Evolutionary conservation across 2,329 filamentous ascomycete genomes (phyloP), one percentile per base, ranked within the genome.

Genomic region (Xylogone sp.): DNA sequence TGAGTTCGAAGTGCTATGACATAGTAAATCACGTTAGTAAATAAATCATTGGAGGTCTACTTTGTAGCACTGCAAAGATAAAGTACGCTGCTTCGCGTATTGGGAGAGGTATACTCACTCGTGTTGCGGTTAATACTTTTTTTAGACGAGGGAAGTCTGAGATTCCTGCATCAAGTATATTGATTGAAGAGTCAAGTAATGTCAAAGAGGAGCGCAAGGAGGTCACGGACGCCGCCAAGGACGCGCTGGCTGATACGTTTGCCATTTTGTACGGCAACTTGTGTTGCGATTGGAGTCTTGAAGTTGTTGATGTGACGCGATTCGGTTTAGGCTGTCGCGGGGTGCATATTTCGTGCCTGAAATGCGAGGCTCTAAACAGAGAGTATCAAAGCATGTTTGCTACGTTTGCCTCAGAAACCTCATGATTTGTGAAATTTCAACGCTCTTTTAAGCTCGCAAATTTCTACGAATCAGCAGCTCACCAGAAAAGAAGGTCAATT

Each of bases 1-100:
- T 82, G 44, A 89, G 78, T 69, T 89, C 86, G 64, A 88, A 89
- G 68, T 89, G 86, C 83, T 88, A 45, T 21, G 19, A 4, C 21
- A 18, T 6, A 1, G 5, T 21, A n/a, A 10, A 19, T n/a, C 10
- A 34, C 20, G 12, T 46, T 43, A 27, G 43, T 39, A n/a, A 45
- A 6, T 29, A 31, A 19, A 24, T 24, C 34, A 22, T 9, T 43
- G 18, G 31, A 10, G n/a, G n/a, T n/a, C 51, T 34, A 2, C 5
- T 5, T 53, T 19, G 52, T 46, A 21, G 24, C 2, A 21, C 31
- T 29, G 1, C 6, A 52, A 21, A 12, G 42, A 31, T n/a, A 16
- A 39, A n/a, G 19, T 13, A 34, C 8, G 13, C 3, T 2, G 24
- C 2, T 19, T 20, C 31, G 20, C 3, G 18, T 39, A 39, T 39